Base-by-base conservation (phyloP, 2,329 filamentous ascomycete genomes). In the Ophiostoma australiae region DNA sequence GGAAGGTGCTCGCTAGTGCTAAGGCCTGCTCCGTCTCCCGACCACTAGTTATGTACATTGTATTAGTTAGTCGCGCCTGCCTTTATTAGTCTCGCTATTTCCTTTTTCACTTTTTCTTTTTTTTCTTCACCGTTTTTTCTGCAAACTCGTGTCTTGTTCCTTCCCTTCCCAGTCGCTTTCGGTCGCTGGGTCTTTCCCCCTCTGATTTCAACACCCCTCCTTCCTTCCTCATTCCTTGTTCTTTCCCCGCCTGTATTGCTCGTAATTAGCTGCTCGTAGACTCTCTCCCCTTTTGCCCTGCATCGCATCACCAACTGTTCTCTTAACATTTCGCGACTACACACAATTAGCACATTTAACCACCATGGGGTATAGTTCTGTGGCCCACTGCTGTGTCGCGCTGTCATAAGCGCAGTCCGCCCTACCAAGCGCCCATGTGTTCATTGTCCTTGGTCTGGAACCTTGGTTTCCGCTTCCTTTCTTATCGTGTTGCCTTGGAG, bases 41-140 rank as follows among this genome's bases (percentile, higher is more conserved):
- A 58, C 52, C 11, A 58, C 3, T 11, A 41, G 15, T 13, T 41
- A 41, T 31, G 27, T 31, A 31, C 27, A 13, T 15, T n/a, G n/a
- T n/a, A 20, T 33, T 23, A 17, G 4, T 4, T 67, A 37, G 66
- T 33, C 66, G 66, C 66, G 63, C 63, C 10, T 66, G 63, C 63
- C 33, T 23, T 17, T n/a, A 5, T 35, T 17, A 66, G 63, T 27
- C 35, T 66, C 63, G 63, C 35, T 39, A 39, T 66, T 67, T 67
- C 37, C 66, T 31, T 48, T 67, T 44, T 67, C 66, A 48, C 17
- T 48, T 48, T 48, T 48, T 48, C 0, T 20, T 20, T 31, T 55
- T 68, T 68, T 55, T 68, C 67, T 68, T 68, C 67, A 68, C 41
- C 67, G 66, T 67, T 67, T 48, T 67, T 67, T 66, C 37, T 39